Base-by-base conservation (phyloP, 805 yeast genomes). In the Yarrowia sp. region DNA sequence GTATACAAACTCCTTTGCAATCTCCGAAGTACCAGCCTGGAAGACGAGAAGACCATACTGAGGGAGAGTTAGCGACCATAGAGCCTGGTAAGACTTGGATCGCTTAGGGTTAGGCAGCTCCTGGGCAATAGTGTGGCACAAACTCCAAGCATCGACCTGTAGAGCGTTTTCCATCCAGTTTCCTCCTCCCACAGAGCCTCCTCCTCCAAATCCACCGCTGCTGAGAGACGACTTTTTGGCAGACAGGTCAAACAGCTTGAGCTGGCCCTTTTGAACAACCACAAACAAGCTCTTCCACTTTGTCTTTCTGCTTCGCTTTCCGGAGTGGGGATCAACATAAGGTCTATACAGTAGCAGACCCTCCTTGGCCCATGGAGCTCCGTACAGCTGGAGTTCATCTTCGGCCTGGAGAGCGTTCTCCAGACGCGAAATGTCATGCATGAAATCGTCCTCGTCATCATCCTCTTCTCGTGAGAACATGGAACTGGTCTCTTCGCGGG, bases 291-390 rank as follows among this genome's bases (percentile, higher is more conserved):
- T 85, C 36, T 73, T 74, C 85, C 85, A 83, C 67, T 76, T 77
- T 53, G 73, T 70, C 71, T 73, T 73, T 67, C 73, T 71, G 58
- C 70, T 69, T 68, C 72, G 70, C 56, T 73, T 72, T 39, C 72
- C 73, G 13, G 75, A 65, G 47, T 70, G 71, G 7, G 75, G 73
- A 67, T 73, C 75, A 38, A 73, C 70, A 39, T 70, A 73, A 4
- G 74, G 72, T 68, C 74, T 56, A 70, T 76, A 73, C 69, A 83
- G 80, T 71, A 87, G 79, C 43, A 89, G 73, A 1, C 95, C 94
- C 77, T 89, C 94, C 74, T 89, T 87, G 68, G 87, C 82, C 86
- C 91, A 89, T 0, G 95, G 94, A 0, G 93, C 86, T 1, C 94
- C 94, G 65, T 83, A 82, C 55, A 86, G 79, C 73, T 87, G 92